Percentiles rank a stretch among this genome's conserved stretches.
Evolutionary conservation across 805 yeast species (phyloP).

Genomic region (Cyberlindnera euphorbiiphila): DNA sequence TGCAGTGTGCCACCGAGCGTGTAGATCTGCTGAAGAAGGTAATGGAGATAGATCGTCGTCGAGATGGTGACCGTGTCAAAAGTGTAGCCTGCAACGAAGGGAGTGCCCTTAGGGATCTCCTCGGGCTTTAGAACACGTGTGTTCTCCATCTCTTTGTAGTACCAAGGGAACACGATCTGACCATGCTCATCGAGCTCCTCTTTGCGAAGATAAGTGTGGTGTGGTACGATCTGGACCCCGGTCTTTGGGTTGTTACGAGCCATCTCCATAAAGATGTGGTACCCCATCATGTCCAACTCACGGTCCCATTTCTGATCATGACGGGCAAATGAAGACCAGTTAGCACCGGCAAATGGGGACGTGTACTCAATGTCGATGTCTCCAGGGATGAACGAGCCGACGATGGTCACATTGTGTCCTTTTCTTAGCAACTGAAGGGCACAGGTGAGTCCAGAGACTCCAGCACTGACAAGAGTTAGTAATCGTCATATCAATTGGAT

Average conservation of each 20-base stretch:
- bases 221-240: slow-evolving; percentile 38
- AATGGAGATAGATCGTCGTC: slow-evolving; percentile 53
- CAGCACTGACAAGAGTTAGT: slow-evolving; percentile 32
- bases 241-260: slow-evolving; percentile 44
- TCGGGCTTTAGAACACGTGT: slow-evolving; percentile 31
- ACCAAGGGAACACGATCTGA: slow-evolving; percentile 44
- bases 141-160: slow-evolving; percentile 36
- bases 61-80: slow-evolving; percentile 57
- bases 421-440: slow-evolving; percentile 40
- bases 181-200: slow-evolving; percentile 16
- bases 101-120: slow-evolving; percentile 29
- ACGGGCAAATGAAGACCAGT: slow-evolving; percentile 60
- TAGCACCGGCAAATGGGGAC: slow-evolving; percentile 71
- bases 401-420: slow-evolving; percentile 40
- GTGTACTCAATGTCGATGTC: slow-evolving; percentile 52
- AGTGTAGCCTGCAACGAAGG: slow-evolving; percentile 40
- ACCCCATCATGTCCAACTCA: slow-evolving; percentile 45
- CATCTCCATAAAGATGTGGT: slow-evolving; percentile 41
- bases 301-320: slow-evolving; percentile 36
- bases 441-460: slow-evolving; percentile 53
- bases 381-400: slow-evolving; percentile 51
- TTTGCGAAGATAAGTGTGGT: slow-evolving; percentile 17
- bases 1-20: slow-evolving; percentile 45
- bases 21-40: slow-evolving; percentile 42
- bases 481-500: background rate